Evolutionary conservation across 2,329 filamentous ascomycete genomes (phyloP).

Genomic region (Trichoderma asperellum): DNA sequence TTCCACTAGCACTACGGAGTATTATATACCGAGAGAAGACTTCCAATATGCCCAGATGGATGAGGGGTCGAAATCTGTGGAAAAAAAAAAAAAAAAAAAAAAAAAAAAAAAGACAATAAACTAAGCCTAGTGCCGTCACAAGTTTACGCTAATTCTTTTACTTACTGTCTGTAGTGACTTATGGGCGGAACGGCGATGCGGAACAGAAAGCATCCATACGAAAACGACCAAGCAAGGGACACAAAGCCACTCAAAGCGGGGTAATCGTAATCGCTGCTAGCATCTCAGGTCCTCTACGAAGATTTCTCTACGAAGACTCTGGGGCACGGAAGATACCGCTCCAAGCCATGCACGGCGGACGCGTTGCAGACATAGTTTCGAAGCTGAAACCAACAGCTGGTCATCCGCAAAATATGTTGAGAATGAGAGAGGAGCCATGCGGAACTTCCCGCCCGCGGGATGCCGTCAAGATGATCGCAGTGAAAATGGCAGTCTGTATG

Average conservation of each 20-base stretch:
- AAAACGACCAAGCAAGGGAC: background rate
- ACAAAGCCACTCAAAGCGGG: conserved; percentile 15
- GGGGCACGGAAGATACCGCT: background rate
- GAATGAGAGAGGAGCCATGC: background rate
- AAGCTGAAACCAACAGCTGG: background rate
- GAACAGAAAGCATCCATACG: background rate
- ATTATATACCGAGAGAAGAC: background rate
- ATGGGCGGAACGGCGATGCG: background rate
- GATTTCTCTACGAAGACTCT: background rate
- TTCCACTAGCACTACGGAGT: background rate
- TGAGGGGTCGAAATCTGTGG: background rate
- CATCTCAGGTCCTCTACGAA: background rate
- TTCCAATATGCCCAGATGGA: background rate
- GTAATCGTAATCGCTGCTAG: conserved; percentile 1
- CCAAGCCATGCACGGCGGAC: background rate
- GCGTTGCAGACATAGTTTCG: background rate
- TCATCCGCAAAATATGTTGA: background rate
- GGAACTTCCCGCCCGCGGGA: conserved; percentile 5
- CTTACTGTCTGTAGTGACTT: background rate
- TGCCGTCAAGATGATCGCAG: background rate
- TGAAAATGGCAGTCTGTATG: background rate
- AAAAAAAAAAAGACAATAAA: background rate
- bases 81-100: too few relatives aligned
- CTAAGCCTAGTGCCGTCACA: background rate
- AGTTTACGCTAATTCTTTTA: background rate